Evolutionary conservation across 192 early-diverging fungal genomes (phyloP).

Genomic region (Backusella tuberculispora): DNA sequence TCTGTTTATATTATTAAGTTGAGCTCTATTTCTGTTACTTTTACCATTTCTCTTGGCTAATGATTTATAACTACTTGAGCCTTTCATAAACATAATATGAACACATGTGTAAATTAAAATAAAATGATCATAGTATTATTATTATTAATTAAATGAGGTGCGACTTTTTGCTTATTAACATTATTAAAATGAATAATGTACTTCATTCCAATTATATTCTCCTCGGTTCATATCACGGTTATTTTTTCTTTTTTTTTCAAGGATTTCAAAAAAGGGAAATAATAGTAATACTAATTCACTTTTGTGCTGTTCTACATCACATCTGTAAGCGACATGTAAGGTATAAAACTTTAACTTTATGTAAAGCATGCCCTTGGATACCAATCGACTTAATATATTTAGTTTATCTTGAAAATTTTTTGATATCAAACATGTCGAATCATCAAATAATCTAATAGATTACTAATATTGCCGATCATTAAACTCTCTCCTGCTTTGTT

Average conservation of each 20-base stretch:
- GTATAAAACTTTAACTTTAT: no score
- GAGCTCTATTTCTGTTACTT: background rate
- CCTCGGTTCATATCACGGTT: no score
- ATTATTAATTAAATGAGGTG: no score
- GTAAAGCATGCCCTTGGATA: no score
- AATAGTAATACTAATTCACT: slow-evolving; percentile 11
- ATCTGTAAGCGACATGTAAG: no score
- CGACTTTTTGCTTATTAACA: background rate
- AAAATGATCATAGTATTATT: background rate
- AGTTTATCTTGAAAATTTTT: background rate
- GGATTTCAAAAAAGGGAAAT: background rate
- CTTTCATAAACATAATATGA: no score
- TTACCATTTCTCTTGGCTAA: background rate
- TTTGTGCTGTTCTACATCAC: no score
- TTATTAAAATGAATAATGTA: background rate
- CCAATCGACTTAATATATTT: background rate
- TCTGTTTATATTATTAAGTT: background rate
- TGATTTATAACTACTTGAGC: no score
- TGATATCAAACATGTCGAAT: background rate
- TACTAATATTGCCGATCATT: background rate
- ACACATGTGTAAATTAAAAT: background rate
- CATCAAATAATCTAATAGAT: background rate
- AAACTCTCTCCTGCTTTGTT: background rate
- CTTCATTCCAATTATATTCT: slow-evolving; percentile 8
- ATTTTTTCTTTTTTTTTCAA: no score